These are phyloP conservation scores for Tetracentron sinense DNA, from an alignment of 164 flowering plant species.

Conservation along the genomic window DNA sequence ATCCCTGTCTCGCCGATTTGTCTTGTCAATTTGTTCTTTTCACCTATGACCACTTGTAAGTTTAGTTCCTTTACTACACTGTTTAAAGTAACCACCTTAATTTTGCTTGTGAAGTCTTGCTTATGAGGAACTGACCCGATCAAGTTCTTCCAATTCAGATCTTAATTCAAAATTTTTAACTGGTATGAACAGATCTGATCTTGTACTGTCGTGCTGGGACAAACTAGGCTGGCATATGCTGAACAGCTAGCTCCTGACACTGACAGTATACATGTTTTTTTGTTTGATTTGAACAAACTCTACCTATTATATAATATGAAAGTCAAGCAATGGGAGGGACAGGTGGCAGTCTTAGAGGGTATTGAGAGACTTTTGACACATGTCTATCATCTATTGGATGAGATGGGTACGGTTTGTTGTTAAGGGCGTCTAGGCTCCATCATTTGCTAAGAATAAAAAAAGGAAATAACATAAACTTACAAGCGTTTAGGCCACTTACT, in stretches of 20 bases:
- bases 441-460: too few species aligned
- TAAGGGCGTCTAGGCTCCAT: too few species aligned
- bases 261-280: neutral
- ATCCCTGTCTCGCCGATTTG: neutral
- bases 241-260: too few species aligned
- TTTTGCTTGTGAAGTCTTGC: neutral
- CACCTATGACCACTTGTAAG: neutral
- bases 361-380: too few species aligned
- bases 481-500: too few species aligned
- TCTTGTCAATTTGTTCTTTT: neutral
- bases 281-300: neutral
- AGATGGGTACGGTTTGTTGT: too few species aligned
- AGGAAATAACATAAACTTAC: too few species aligned
- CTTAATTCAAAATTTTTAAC: neutral
- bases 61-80: neutral
- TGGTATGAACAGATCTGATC: neutral
- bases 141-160: neutral
- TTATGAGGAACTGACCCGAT: neutral
- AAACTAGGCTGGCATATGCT: neutral
- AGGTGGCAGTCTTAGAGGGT: too few species aligned
- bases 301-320: too few species aligned
- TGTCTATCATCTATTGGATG: too few species aligned
- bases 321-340: too few species aligned
- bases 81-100: neutral
- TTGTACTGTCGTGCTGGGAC: constrained; percentile 3